Evolutionary conservation across 352 stramenopile species (phyloP).

Genomic region (Globisporangium cystogenes): DNA sequence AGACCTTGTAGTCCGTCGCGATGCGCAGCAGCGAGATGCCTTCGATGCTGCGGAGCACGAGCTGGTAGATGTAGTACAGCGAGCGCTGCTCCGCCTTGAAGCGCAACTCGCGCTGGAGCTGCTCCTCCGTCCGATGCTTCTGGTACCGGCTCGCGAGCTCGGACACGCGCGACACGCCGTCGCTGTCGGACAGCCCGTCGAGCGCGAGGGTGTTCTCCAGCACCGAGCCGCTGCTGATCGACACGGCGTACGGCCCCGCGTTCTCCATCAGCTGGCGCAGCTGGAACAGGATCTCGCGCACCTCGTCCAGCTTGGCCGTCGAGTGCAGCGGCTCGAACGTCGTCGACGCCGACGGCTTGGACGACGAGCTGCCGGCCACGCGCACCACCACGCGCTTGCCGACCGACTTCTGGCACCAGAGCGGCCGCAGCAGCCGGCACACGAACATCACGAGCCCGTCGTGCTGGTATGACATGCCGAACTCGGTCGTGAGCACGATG

Average conservation of each 20-base stretch:
- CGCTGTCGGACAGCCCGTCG: slow-evolving; percentile 28
- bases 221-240: slow-evolving; percentile 58
- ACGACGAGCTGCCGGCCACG: slow-evolving; percentile 13
- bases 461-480: slow-evolving; percentile 85
- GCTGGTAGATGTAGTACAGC: slow-evolving; percentile 71
- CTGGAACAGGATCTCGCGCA: slow-evolving; percentile 80
- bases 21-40: slow-evolving; percentile 69
- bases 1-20: slow-evolving; percentile 59
- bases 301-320: slow-evolving; percentile 55
- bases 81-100: slow-evolving; percentile 82
- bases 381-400: slow-evolving; percentile 33
- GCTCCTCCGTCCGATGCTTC: slow-evolving; percentile 64
- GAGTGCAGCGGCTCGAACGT: slow-evolving; percentile 42
- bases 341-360: slow-evolving; percentile 14
- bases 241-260: slow-evolving; percentile 63
- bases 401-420: slow-evolving; percentile 65
- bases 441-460: slow-evolving; percentile 79
- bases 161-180: slow-evolving; percentile 47
- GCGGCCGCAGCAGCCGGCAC: slow-evolving; percentile 66
- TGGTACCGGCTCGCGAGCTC: slow-evolving; percentile 68
- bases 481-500: slow-evolving; percentile 83
- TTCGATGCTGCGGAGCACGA: slow-evolving; percentile 76
- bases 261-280: slow-evolving; percentile 78
- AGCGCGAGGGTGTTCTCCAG: slow-evolving; percentile 52
- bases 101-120: slow-evolving; percentile 66